Evolutionary conservation across 1,139 yeast genomes (phyloP), one percentile per base, ranked within the genome.

Genomic region (Geotrichum macrosporum): DNA sequence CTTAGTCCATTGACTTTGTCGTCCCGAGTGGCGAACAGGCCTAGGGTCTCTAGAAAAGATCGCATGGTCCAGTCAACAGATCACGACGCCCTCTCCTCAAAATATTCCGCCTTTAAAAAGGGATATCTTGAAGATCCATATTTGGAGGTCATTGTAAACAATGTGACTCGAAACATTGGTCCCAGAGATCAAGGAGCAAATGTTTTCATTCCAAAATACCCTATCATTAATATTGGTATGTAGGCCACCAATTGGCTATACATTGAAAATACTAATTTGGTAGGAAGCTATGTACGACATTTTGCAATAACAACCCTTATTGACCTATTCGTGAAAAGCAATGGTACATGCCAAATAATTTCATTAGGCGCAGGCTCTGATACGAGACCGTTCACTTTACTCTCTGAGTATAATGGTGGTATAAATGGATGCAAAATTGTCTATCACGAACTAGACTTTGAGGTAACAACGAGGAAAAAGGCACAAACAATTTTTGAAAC

Each of bases 331-430:
- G 53, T 84, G 3, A 52, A 62, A 27, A 63, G 64, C 46, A 44
- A 51, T 1, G 54, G 41, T 1, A 52, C 51, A 1, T 55, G 55
- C 41, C 95, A 88, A 61, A 76, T 92, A 9, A 66, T 92, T 0
- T 87, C 94, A 3, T 65, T 92, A 19, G 98, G 98, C 0, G 86
- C 96, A n/a, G 98, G 98, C 0, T 84, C 94, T n/a, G 98, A 92
- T 64, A 81, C 96, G 1, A 66, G 97, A 50, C 74, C 77, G 5
- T 85, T 86, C 59, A 63, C 70, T 4, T 49, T 79, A 2, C 62
- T 84, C 39, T 57, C 47, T 2, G 24, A 51, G 5, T 33, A 46
- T 26, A 27, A 36, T 8, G 41, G 44, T n/a, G 36, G 42, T 16
- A 22, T 24, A n/a, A 15, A 16, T 24, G 27, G 9, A 8, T 40